These are phyloP conservation scores for Chlorophyllum brunneum DNA, from an alignment of 768 basidiomycete genomes.

Conservation along the genomic window DNA sequence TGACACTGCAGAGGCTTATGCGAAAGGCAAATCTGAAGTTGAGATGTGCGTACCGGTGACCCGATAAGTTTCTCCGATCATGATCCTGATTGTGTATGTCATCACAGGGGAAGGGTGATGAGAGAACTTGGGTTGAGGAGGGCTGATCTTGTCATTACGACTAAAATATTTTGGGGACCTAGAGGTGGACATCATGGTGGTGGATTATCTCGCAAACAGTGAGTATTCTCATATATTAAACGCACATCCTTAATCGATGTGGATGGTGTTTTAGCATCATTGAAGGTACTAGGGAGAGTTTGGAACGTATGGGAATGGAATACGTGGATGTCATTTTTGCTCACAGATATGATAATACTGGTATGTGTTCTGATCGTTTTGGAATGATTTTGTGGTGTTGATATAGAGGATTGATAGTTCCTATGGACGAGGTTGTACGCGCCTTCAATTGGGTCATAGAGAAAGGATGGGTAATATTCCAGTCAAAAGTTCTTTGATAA, in stretches of 20 bases:
- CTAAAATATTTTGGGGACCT: conserved; percentile 78
- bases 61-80: background rate
- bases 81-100: background rate
- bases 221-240: conserved; percentile 18
- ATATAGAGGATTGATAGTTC: conserved; percentile 28
- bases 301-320: conserved; percentile 67
- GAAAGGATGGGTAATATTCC: conserved; percentile 56
- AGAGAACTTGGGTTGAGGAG: conserved; percentile 67
- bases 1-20: conserved; percentile 66
- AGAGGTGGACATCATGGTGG: conserved; percentile 52
- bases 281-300: conserved; percentile 65
- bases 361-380: conserved; percentile 23
- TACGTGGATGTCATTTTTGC: conserved; percentile 75
- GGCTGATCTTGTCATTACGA: conserved; percentile 70
- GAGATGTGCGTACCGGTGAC: conserved; percentile 54
- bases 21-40: conserved; percentile 61
- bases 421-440: conserved; percentile 76
- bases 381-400: too few relatives aligned
- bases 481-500: conserved; percentile 4
- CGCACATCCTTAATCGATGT: background rate
- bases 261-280: conserved; percentile 48
- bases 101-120: conserved; percentile 60
- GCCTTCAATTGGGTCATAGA: conserved; percentile 80
- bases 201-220: conserved; percentile 61
- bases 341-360: conserved; percentile 59